Base-by-base conservation (phyloP, 2,329 filamentous ascomycete genomes). In the Neocucurbitaria cava region DNA sequence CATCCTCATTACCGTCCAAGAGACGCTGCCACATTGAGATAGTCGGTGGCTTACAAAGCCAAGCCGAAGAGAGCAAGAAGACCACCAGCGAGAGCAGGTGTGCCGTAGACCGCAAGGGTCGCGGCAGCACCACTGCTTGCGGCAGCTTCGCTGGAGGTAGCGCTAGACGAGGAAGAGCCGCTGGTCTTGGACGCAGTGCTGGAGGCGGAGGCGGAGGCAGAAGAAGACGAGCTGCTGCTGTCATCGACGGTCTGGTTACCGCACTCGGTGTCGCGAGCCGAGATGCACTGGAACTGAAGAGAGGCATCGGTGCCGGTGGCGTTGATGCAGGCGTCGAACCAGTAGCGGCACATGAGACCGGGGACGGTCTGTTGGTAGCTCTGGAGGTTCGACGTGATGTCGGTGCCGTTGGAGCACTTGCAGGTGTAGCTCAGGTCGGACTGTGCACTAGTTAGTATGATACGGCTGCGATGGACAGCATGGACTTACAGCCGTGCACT, bases 331-430 rank as follows among this genome's bases (percentile, higher is more conserved):
- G 73, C 58, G 35, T 57, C 62, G 67, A 74, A 84, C 75, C 80
- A 83, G 59, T 75, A 75, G 65, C 81, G 68, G 78, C 87, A 89
- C 72, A 85, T 80, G 73, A 79, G 87, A 74, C 79, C 85, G 38
- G 86, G 85, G 44, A 89, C 76, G 21, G 85, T 85, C 73, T 84
- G 76, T 49, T 74, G 64, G 76, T 87, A 89, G 63, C 79, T 76
- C 56, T 77, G 71, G 56, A 66, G 56, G 36, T 23, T 42, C 17
- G 43, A 33, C 28, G 38, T 49, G 64, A 87, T 79, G 67, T 86
- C 81, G 38, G 79, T 81, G 61, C 81, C 82, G 70, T 86, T 83
- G 59, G 48, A 43, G 79, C 87, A 89, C 46, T 77, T 76, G 76
- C 87, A 89, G 52, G 68, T 78, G 78, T 79, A 89, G 30, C 72